These are phyloP conservation scores for Coprinopsis marcescibilis DNA, from an alignment of 768 basidiomycete genomes.

Conservation along the genomic window DNA sequence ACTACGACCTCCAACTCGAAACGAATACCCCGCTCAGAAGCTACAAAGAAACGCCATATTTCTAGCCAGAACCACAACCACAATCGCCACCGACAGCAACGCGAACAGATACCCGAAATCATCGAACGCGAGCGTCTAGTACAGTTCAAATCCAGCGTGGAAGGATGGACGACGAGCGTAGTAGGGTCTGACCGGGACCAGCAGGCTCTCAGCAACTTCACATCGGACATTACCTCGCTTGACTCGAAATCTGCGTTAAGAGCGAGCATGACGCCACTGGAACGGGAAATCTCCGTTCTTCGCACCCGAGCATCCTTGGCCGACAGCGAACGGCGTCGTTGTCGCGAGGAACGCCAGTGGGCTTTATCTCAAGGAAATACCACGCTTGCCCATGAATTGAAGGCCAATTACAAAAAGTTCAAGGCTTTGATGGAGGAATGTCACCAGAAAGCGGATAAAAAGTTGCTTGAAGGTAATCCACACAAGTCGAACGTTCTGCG, in stretches of 20 bases:
- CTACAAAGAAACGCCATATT: constrained; percentile 17
- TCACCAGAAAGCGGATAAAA: constrained; percentile 68
- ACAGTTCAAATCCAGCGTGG: constrained; percentile 40
- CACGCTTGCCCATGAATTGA: constrained; percentile 72
- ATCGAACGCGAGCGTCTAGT: constrained; percentile 41
- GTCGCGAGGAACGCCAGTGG: constrained; percentile 86
- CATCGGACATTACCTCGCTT: constrained; percentile 62
- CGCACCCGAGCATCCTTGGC: constrained; percentile 75
- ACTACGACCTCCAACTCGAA: constrained; percentile 11
- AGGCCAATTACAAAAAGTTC: constrained; percentile 80
- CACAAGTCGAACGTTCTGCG: background rate
- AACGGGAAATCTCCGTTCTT: constrained; percentile 70
- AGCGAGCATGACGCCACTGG: constrained; percentile 50
- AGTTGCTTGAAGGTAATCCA: constrained; percentile 55
- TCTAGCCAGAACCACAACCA: background rate
- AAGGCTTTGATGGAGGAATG: constrained; percentile 77
- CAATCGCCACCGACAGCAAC: background rate
- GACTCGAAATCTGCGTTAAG: constrained; percentile 62
- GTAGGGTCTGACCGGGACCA: too few relatives aligned
- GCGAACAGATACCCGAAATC: too few relatives aligned
- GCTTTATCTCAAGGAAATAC: constrained; percentile 72
- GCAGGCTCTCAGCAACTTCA: too few relatives aligned
- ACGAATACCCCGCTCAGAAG: too few relatives aligned
- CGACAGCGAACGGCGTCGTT: constrained; percentile 75
- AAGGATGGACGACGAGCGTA: constrained; percentile 33